Evolutionary conservation across 176 grass and related monocot species (phyloP), one percentile per base, ranked within the genome.

Genomic region (Lolium perenne): DNA sequence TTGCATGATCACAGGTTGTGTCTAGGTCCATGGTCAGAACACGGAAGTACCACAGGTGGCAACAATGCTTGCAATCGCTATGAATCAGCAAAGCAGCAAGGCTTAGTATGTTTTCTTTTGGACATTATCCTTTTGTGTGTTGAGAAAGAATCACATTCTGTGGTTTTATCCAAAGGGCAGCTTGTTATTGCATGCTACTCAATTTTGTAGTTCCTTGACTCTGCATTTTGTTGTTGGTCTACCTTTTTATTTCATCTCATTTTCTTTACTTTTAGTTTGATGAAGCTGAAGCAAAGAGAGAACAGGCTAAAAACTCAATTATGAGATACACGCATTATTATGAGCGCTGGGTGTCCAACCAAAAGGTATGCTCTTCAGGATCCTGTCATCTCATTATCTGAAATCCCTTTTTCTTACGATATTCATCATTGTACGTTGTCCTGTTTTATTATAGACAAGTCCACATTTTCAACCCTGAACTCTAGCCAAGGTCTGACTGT

Each of bases 311-410:
- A 87, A 98, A 95, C 76, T 98, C 93, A 48, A 88, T 98, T 80
- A 93, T 95, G 80, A 92, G 96, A 91, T 98, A 98, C 63, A 94
- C 91, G 69, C 96, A 98, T 89, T 98, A 95, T 89, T 98, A 94
- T 90, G 96, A 98, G 80, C 93, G 96, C 18, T 98, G 96, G 96
- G 91, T 92, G 51, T 95, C 96, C 53, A 98, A 98, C 86, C 91
- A 98, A 61, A 89, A 86, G 73, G 96, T 95, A 94, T 18, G 90
- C 55, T 55, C 49, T 91, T 80, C 53, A 82, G 74, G 48, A 82
- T 82, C 74, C 26, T 62, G 74, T 38, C 72, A 71, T 22, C 68
- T 71, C 57, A 4, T 68, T 76, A 53, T 65, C 46, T 72, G 22
- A 54, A 54, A 76, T 76, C 14, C 60, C 49, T 41, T 29, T 53